Percentiles rank a stretch among this genome's conserved stretches.
Conservation (phyloP, 108 stramenopile genomes). For the Skeletonema grethae region DNA sequence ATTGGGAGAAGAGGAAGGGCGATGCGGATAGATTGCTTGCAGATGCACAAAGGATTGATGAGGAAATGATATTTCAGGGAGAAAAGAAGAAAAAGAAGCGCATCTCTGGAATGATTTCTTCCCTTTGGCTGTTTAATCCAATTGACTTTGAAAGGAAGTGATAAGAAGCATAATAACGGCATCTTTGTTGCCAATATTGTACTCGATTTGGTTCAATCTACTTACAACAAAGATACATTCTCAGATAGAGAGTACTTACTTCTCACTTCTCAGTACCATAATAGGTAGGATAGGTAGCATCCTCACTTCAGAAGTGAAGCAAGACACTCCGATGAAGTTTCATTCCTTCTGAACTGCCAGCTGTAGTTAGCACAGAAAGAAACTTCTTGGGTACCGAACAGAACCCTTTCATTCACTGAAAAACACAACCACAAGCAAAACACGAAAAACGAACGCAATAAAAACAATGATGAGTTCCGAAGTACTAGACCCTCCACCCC, state of each 20-base stretch:
- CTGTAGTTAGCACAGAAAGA: too few species aligned
- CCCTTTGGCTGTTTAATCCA: conserved; percentile 38
- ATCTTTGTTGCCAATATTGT: not conserved
- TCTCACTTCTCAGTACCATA: too few species aligned
- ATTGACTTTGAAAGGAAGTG: conserved; percentile 26
- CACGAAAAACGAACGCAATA: not conserved
- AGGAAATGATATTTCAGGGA: conserved; percentile 42
- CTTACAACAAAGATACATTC: too few species aligned
- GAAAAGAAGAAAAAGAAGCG: conserved; percentile 1
- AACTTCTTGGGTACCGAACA: too few species aligned
- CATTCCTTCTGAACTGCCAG: too few species aligned
- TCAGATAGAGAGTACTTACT: too few species aligned
- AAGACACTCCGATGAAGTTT: too few species aligned
- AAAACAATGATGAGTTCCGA: not conserved
- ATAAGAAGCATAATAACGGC: not conserved
- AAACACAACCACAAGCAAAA: too few species aligned
- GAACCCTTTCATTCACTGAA: too few species aligned
- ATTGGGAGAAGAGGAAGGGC: conserved; percentile 76
- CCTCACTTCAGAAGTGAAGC: too few species aligned
- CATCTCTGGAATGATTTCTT: conserved; percentile 34
- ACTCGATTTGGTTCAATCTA: too few species aligned
- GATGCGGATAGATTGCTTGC: conserved; percentile 63
- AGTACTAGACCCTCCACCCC: not conserved
- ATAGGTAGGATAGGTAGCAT: too few species aligned
- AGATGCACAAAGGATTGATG: conserved; percentile 53